Evolutionary conservation across 2,329 filamentous ascomycete species (phyloP).

Genomic region (Trichoderma atroviride): DNA sequence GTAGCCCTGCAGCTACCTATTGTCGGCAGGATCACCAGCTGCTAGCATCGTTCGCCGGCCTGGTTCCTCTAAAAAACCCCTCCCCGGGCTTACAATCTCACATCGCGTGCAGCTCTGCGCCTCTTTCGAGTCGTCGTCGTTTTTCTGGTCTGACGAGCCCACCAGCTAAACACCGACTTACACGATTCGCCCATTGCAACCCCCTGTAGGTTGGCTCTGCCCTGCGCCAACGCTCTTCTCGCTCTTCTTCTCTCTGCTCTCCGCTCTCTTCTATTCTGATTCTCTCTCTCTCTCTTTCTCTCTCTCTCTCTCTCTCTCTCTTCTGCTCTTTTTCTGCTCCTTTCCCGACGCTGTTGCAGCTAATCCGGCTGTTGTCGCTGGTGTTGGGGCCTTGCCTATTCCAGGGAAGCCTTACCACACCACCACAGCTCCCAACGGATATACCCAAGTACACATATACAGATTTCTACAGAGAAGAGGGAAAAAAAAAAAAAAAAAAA

Average conservation of each 20-base stretch:
- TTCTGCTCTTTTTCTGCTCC: too few species aligned
- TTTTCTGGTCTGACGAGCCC: slow-evolving; percentile 8
- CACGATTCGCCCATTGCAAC: not conserved
- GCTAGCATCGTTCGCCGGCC: slow-evolving; percentile 6
- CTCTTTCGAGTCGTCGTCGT: slow-evolving; percentile 6
- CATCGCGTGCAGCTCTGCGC: slow-evolving; percentile 22
- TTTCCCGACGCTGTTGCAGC: not conserved
- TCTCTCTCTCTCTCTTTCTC: not conserved
- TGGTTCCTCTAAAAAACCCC: not conserved
- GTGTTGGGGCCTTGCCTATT: slow-evolving; percentile 4
- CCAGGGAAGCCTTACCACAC: not conserved
- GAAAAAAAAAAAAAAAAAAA: not conserved
- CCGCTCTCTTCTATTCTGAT: not conserved
- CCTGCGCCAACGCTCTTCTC: not conserved
- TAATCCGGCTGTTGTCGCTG: not conserved
- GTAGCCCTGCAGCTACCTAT: too few species aligned
- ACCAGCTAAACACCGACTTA: slow-evolving; percentile 4
- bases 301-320: too few species aligned
- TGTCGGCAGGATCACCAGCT: not conserved
- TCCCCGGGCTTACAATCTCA: slow-evolving; percentile 13
- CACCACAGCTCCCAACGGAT: not conserved
- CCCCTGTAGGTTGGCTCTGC: slow-evolving; percentile 3
- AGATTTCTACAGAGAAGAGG: not conserved
- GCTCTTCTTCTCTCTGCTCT: too few species aligned
- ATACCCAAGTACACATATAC: not conserved